Evolutionary conservation across 2,329 filamentous ascomycete species (phyloP).

Genomic region (Stagonosporopsis vannaccii): DNA sequence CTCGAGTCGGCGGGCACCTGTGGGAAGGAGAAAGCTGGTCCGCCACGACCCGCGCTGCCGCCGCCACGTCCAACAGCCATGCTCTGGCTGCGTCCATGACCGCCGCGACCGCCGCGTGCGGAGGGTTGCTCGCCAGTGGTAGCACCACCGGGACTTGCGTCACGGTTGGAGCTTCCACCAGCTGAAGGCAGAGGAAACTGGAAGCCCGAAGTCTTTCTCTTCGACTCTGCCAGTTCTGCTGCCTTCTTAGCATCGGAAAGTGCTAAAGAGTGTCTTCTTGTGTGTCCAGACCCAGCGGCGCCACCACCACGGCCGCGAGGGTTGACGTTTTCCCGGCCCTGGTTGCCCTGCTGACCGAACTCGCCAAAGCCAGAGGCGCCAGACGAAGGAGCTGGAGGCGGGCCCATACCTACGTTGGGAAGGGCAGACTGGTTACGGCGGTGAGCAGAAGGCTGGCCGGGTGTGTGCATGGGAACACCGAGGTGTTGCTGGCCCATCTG

Average conservation of each 20-base stretch:
- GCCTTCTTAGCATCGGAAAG: slow-evolving; percentile 97
- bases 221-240: slow-evolving; percentile 94
- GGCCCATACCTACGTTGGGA: slow-evolving; percentile 88
- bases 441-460: slow-evolving; percentile 82
- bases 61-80: slow-evolving; percentile 80
- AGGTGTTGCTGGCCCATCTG: slow-evolving; percentile 65
- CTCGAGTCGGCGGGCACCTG: slow-evolving; percentile 59
- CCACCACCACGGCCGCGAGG: slow-evolving; percentile 76
- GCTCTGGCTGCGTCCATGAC: slow-evolving; percentile 82
- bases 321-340: slow-evolving; percentile 71
- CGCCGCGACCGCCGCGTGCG: slow-evolving; percentile 59
- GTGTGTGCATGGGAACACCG: slow-evolving; percentile 76
- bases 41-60: slow-evolving; percentile 66
- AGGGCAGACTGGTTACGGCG: slow-evolving; percentile 98
- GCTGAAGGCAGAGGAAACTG: slow-evolving; percentile 86
- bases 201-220: slow-evolving; percentile 90
- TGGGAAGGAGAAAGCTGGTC: slow-evolving; percentile 76
- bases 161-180: slow-evolving; percentile 62
- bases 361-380: slow-evolving; percentile 86
- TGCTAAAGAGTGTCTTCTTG: slow-evolving; percentile 92
- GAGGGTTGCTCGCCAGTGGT: slow-evolving; percentile 38
- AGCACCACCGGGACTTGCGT: slow-evolving; percentile 63
- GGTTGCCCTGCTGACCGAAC: slow-evolving; percentile 69
- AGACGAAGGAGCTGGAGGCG: slow-evolving; percentile 90
- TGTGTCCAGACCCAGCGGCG: slow-evolving; percentile 75